Percentiles rank a stretch among this genome's conserved stretches.
phyloP scores from a whole-genome alignment of 805 yeast species.

The Barnettozyma californica region DNA sequence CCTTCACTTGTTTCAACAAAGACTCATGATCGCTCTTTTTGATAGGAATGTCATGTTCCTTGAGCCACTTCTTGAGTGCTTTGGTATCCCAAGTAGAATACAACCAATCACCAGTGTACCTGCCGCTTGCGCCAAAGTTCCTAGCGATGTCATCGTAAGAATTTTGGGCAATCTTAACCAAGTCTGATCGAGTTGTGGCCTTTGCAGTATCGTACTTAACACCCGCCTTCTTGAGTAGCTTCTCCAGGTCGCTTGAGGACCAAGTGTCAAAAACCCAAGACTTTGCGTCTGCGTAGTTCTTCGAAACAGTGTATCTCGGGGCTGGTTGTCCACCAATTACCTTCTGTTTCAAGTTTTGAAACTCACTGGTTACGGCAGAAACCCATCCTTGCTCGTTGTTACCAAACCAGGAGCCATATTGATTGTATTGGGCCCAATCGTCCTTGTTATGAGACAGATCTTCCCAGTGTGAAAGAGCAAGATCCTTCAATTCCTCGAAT shows the following conservation, averaged over 20 bases:
- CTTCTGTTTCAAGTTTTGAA: conserved; percentile 2
- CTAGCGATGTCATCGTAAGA: conserved; percentile 37
- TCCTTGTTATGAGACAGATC: conserved; percentile 3
- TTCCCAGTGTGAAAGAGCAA: conserved; percentile 28
- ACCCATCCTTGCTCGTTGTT: neutral
- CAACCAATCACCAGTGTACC: conserved; percentile 46
- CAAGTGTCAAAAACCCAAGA: conserved; percentile 49
- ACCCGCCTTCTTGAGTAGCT: conserved; percentile 28
- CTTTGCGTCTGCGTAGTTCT: conserved; percentile 16
- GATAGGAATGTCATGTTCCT: conserved; percentile 33
- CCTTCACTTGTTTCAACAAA: conserved; percentile 39
- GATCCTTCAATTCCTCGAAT: conserved; percentile 22
- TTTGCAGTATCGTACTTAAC: conserved; percentile 25
- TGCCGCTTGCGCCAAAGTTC: conserved; percentile 34
- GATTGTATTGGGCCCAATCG: neutral
- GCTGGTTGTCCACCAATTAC: conserved; percentile 2
- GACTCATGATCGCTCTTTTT: conserved; percentile 25
- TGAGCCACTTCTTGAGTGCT: conserved; percentile 45
- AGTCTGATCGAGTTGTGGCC: conserved; percentile 30
- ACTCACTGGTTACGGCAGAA: neutral
- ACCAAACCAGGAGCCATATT: conserved; percentile 3
- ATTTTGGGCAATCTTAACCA: conserved; percentile 36
- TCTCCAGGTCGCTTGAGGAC: conserved; percentile 31
- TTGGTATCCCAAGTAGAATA: conserved; percentile 49
- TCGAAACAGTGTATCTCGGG: neutral